Evolutionary conservation across 2,329 filamentous ascomycete genomes (phyloP).

Genomic region (Amylocarpus encephaloides): DNA sequence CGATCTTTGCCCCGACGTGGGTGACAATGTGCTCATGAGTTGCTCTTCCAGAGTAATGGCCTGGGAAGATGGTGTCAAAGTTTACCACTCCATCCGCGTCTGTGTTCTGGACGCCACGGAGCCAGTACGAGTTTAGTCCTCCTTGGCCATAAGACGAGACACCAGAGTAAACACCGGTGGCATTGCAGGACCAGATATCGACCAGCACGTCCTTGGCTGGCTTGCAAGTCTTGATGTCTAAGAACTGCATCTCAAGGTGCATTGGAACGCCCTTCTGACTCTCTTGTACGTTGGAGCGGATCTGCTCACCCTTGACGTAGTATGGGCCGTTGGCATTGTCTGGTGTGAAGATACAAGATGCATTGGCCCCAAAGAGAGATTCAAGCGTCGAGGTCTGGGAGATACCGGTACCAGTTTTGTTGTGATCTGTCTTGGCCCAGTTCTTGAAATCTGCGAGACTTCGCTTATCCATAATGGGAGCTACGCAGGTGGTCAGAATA

Average conservation of each 20-base stretch:
- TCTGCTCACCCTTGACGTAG: constrained; percentile 44
- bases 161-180: constrained; percentile 17
- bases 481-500: neutral
- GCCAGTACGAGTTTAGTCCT: neutral
- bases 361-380: constrained; percentile 7
- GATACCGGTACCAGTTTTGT: constrained; percentile 4
- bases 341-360: constrained; percentile 43
- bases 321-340: constrained; percentile 51
- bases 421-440: constrained; percentile 6
- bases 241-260: constrained; percentile 45
- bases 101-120: constrained; percentile 36
- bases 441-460: constrained; percentile 5
- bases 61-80: constrained; percentile 39
- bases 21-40: constrained; percentile 23
- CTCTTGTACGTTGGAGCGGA: constrained; percentile 42
- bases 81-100: constrained; percentile 35
- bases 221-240: constrained; percentile 48
- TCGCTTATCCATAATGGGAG: constrained; percentile 6
- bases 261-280: constrained; percentile 41
- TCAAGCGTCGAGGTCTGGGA: neutral
- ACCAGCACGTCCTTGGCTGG: constrained; percentile 41
- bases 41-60: constrained; percentile 41
- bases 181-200: constrained; percentile 42
- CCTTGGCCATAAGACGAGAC: constrained; percentile 7
- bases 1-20: constrained; percentile 2